A percentile compares a stretch with the other conserved stretches of the same genome.
Conservation (phyloP, 106 monocot genomes). For the Posidonia australis region DNA sequence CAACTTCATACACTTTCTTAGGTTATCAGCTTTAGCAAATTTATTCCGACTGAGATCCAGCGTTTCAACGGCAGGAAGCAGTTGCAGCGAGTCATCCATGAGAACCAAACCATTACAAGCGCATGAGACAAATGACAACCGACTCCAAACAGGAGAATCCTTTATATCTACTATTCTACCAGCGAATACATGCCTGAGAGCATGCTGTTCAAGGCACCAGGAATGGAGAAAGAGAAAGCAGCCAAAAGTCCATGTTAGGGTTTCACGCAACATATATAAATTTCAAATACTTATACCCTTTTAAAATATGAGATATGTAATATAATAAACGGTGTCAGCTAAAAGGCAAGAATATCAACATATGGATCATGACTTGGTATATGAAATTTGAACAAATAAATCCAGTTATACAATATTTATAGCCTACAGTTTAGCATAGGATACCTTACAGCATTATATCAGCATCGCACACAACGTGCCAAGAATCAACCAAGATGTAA, state of each 20-base stretch:
- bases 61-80: slow-evolving; percentile 75
- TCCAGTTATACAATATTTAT: too few species aligned
- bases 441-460: too few species aligned
- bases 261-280: too few species aligned
- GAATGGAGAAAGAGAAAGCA: not conserved
- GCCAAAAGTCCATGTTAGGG: not conserved
- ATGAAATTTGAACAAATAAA: too few species aligned
- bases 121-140: slow-evolving; percentile 72
- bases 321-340: too few species aligned
- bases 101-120: slow-evolving; percentile 72
- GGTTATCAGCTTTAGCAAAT: slow-evolving; percentile 81
- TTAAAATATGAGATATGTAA: too few species aligned
- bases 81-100: slow-evolving; percentile 94
- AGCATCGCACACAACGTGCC: too few species aligned
- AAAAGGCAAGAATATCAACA: too few species aligned
- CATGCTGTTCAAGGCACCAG: slow-evolving; percentile 38
- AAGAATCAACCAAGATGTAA: too few species aligned
- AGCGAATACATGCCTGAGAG: slow-evolving; percentile 86
- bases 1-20: slow-evolving; percentile 58
- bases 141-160: slow-evolving; percentile 65
- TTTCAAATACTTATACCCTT: too few species aligned
- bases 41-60: slow-evolving; percentile 80
- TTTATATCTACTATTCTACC: slow-evolving; percentile 89
- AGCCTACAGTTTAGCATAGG: too few species aligned
- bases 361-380: too few species aligned